Base-by-base conservation (phyloP, 148 eudicot species). In the Diospyros lotus region DNA sequence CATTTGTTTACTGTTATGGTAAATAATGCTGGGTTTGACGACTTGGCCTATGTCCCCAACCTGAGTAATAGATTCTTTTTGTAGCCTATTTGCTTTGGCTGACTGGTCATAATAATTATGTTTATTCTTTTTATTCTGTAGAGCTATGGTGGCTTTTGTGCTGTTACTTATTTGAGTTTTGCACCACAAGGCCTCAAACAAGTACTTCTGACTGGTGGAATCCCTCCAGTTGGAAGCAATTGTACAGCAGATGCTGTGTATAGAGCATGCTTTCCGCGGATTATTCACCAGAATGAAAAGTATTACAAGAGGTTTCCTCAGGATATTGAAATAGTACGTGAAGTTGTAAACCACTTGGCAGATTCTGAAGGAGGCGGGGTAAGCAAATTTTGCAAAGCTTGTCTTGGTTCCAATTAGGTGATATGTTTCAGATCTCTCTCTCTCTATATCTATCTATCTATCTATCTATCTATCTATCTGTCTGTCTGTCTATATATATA, bases 111-210 rank as follows among this genome's bases (percentile, higher is more conserved):
- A 52, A 5, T 74, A 55, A 42, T 58, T 11, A 64, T 42, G 42
- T 51, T 73, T n/a, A 17, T 71, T 76, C 43, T 73, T 65, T 72
- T 72, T 9, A 51, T 41, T 78, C 69, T 85, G 77, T 77, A 95
- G 98, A 95, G 98, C 84, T 95, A 77, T 77, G 98, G 98, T 56
- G 98, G 98, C 64, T 95, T 95, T 77, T 90, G 96, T 87, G 96
- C 91, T 55, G 87, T 92, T 64, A 90, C 98, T 52, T 95, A 95
- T 81, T 80, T 95, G 72, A 95, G 98, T 85, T 92, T 89, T 81
- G 98, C 98, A 74, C 97, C 98, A 39, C 83, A 92, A 87, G 98
- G 98, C 69, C 81, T 95, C 62, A 86, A 79, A 80, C 91, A 92
- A 88, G 98, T 89, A 77, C 93, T 90, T 76, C 66, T 95, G 70